Evolutionary conservation across 345 rosid genomes (phyloP), one percentile per base, ranked within the genome.

Genomic region (Sisymbrium altissimum): DNA sequence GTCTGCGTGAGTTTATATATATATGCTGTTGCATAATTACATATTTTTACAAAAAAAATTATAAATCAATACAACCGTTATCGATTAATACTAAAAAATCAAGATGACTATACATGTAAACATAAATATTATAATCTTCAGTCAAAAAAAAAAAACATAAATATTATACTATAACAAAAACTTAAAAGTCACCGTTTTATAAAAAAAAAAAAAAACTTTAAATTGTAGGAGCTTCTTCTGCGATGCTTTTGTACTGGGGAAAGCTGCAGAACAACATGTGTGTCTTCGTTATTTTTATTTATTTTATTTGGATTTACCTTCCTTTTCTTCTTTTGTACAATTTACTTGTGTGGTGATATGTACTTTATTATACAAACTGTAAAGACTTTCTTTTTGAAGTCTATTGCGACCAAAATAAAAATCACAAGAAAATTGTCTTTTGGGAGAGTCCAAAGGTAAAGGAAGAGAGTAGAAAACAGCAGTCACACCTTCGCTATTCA

Each of bases 261-360:
- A 64, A 73, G 48, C 64, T 73, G 77, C 70, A 72, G 62, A 39
- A 64, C 39, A 55, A 33, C 39, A 64, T 54, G 65, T 64, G 65
- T 64, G 6, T 70, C n/a, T n/a, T 9, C 15, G 63, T 19, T 62
- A 33, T 29, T 23, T 15, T 27, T 5, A 40, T 25, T 36, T 17
- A 38, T 38, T 23, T 38, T 2, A 0, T 62, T 44, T 15, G 36
- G 27, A 21, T 59, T 23, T 70, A n/a, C 15, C 46, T 45, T 6
- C 4, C 19, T 3, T 46, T 55, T 43, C 29, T 23, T 13, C 5
- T 17, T 15, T 21, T 33, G 18, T 52, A 29, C 9, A 55, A 45
- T 11, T 41, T 32, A n/a, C 10, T 33, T 58, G 67, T 23, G 36
- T 27, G 29, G 29, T 2, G 29, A 27, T 27, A 4, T 27, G 4